These are phyloP conservation scores for Lichtheimia corymbifera DNA, from an alignment of 371 early-diverging fungal species.

Conservation along the genomic window DNA sequence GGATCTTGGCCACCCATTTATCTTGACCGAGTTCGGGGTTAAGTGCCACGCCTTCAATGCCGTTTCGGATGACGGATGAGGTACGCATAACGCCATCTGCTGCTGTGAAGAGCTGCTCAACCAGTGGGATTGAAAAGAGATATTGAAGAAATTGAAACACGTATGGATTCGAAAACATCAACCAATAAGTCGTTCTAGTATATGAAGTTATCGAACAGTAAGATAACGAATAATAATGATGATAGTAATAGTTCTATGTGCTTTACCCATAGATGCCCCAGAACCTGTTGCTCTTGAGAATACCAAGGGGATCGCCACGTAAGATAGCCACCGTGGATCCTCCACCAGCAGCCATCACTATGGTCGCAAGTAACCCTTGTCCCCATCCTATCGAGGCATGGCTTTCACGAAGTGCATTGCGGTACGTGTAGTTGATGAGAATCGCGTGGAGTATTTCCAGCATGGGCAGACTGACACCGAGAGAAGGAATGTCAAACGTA, in stretches of 20 bases:
- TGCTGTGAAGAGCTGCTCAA: slow-evolving; percentile 48
- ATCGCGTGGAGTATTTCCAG: slow-evolving; percentile 57
- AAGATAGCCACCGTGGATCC: slow-evolving; percentile 46
- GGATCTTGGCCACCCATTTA: slow-evolving; percentile 52
- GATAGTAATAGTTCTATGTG: no score
- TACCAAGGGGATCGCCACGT: slow-evolving; percentile 43
- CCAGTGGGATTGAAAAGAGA: slow-evolving; percentile 35
- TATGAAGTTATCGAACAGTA: background rate
- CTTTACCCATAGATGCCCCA: slow-evolving; percentile 47
- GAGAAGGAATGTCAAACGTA: slow-evolving; percentile 29
- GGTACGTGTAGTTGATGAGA: slow-evolving; percentile 55
- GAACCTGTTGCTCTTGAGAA: slow-evolving; percentile 42
- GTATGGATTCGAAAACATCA: slow-evolving; percentile 41
- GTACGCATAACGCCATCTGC: slow-evolving; percentile 55
- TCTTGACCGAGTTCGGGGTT: slow-evolving; percentile 41
- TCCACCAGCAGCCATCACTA: slow-evolving; percentile 60
- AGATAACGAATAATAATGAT: no score
- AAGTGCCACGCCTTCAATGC: slow-evolving; percentile 52
- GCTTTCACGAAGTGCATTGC: slow-evolving; percentile 48
- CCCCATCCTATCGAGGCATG: slow-evolving; percentile 48
- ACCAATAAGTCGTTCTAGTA: slow-evolving; percentile 35
- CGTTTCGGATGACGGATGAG: slow-evolving; percentile 44
- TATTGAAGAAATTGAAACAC: slow-evolving; percentile 31
- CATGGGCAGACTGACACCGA: slow-evolving; percentile 32
- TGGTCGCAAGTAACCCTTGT: slow-evolving; percentile 56